phyloP scores from a whole-genome alignment of 768 basidiomycete species.

The Termitomyces sp. region DNA sequence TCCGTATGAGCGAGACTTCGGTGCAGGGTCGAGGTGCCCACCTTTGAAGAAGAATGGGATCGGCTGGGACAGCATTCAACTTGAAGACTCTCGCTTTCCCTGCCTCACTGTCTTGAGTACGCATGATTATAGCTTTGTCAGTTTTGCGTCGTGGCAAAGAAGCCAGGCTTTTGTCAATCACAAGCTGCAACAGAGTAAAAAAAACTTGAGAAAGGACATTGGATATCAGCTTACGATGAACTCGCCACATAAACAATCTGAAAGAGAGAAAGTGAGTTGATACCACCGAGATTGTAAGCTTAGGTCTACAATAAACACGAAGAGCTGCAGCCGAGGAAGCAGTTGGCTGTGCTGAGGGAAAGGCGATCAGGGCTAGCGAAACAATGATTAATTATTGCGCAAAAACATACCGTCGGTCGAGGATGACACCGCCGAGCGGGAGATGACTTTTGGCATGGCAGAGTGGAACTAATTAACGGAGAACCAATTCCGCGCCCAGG shows the following conservation, averaged over 20 bases:
- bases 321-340: constrained; percentile 73
- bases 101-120: constrained; percentile 57
- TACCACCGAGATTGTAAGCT: constrained; percentile 11
- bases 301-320: constrained; percentile 70
- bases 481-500: constrained; percentile 8
- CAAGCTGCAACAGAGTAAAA: constrained; percentile 45
- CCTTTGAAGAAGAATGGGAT: constrained; percentile 78
- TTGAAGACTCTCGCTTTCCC: constrained; percentile 76
- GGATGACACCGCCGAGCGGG: constrained; percentile 82
- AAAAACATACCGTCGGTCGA: constrained; percentile 69
- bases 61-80: constrained; percentile 66
- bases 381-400: background rate
- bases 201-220: background rate
- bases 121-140: constrained; percentile 77
- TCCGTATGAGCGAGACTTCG: background rate
- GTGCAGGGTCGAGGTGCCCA: constrained; percentile 23
- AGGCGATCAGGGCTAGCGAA: background rate
- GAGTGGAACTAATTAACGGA: constrained; percentile 1
- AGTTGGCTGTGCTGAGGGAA: constrained; percentile 61
- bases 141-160: constrained; percentile 67
- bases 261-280: constrained; percentile 7
- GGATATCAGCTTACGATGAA: constrained; percentile 56
- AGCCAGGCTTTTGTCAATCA: constrained; percentile 71
- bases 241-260: constrained; percentile 86
- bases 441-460: constrained; percentile 88